Conservation (phyloP, 2,329 filamentous ascomycete species). For the Zasmidium citrigriseum region DNA sequence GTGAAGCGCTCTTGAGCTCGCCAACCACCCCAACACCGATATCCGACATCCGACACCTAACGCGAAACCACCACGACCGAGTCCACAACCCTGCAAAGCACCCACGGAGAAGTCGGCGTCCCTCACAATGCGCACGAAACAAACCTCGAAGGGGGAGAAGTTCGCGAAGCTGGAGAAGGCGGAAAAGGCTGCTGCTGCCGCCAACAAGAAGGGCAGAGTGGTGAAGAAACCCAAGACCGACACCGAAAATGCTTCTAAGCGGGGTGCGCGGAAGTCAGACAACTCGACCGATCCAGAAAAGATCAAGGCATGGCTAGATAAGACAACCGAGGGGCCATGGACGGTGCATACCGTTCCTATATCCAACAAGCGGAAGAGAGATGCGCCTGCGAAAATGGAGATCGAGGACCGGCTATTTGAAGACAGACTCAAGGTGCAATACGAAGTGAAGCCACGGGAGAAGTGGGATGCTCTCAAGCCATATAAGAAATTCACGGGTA, state of each 20-base stretch:
- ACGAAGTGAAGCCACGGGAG: constrained; percentile 42
- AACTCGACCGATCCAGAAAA: constrained; percentile 10
- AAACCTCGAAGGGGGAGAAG: no score
- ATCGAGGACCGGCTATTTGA: constrained; percentile 28
- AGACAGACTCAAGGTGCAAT: constrained; percentile 24
- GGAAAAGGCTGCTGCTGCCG: no score
- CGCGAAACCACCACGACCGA: not conserved
- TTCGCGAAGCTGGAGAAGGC: constrained; percentile 11
- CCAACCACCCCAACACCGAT: not conserved
- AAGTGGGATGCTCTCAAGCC: constrained; percentile 36
- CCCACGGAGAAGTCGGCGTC: not conserved
- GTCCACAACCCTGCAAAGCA: not conserved
- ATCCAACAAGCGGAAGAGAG: constrained; percentile 30
- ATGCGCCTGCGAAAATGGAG: constrained; percentile 7
- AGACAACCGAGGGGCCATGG: constrained; percentile 23
- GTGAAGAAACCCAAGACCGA: constrained; percentile 3
- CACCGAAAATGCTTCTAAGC: constrained; percentile 2
- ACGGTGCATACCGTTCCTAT: not conserved
- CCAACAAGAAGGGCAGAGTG: not conserved
- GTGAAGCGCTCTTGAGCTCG: not conserved
- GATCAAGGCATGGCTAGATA: constrained; percentile 21
- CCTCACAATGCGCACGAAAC: constrained; percentile 13
- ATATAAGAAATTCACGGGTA: constrained; percentile 50
- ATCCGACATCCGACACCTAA: not conserved
- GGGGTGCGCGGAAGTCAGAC: constrained; percentile 21